Conservation (phyloP, 2,329 filamentous ascomycete genomes). For the Exophiala sp. region DNA sequence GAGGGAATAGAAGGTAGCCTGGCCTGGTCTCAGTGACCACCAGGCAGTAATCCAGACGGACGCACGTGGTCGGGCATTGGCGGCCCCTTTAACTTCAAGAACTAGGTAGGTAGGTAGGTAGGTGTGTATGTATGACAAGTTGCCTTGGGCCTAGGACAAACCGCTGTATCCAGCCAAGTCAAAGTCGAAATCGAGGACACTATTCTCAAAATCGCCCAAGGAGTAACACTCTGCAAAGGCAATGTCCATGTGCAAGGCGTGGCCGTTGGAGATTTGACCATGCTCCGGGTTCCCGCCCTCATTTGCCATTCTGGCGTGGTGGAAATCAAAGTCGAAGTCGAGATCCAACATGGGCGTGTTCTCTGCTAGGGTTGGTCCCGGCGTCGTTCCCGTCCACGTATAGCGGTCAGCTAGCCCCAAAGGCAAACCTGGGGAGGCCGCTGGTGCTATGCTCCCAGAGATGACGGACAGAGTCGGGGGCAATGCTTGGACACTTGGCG, state of each 20-base stretch:
- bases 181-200: constrained; percentile 3
- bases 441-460: not conserved
- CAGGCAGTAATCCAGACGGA: too few species aligned
- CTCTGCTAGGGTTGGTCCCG: not conserved
- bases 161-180: constrained; percentile 1
- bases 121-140: too few species aligned
- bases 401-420: not conserved
- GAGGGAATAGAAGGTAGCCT: too few species aligned
- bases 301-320: not conserved
- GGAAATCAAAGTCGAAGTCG: not conserved
- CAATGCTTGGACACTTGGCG: too few species aligned
- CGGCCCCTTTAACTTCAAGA: too few species aligned
- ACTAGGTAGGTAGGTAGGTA: too few species aligned
- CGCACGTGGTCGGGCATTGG: too few species aligned
- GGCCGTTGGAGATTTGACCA: constrained; percentile 15
- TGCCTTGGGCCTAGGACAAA: not conserved
- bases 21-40: too few species aligned
- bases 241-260: constrained; percentile 21
- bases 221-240: constrained; percentile 13
- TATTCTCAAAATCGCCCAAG: not conserved
- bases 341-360: not conserved
- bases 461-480: too few species aligned
- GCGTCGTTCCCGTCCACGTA: not conserved
- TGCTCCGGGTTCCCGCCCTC: constrained; percentile 1
- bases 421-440: not conserved